Conservation (phyloP, 768 basidiomycete genomes). For the Boletus vermiculosoides region DNA sequence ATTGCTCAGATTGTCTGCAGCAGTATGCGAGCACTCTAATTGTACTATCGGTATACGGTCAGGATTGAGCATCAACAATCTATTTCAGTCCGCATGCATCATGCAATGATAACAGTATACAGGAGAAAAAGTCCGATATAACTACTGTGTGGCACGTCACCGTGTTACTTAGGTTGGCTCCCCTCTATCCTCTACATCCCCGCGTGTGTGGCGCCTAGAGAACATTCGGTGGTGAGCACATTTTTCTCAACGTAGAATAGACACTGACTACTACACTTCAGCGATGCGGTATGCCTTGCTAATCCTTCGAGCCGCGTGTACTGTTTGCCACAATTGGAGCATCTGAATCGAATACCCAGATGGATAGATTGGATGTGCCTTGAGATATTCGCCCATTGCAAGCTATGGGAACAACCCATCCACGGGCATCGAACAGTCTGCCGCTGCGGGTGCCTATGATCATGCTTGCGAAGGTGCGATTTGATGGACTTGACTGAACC, state of each 20-base stretch:
- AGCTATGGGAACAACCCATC: slow-evolving; percentile 1
- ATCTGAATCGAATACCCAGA: not conserved
- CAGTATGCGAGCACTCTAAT: no score
- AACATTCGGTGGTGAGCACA: not conserved
- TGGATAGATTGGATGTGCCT: slow-evolving; percentile 11
- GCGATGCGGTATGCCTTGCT: not conserved
- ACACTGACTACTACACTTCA: slow-evolving; percentile 1
- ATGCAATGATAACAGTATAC: not conserved
- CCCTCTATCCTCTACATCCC: not conserved
- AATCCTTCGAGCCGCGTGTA: slow-evolving; percentile 7
- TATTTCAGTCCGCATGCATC: no score
- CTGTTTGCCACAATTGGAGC: slow-evolving; percentile 1
- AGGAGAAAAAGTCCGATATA: not conserved
- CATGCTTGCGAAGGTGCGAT: slow-evolving; percentile 11
- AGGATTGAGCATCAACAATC: no score
- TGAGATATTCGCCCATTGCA: slow-evolving; percentile 6
- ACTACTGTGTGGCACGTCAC: no score
- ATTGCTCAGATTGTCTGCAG: no score
- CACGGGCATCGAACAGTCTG: slow-evolving; percentile 8
- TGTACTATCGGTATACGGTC: no score
- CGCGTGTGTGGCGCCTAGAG: not conserved
- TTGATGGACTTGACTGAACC: not conserved
- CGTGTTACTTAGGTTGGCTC: not conserved
- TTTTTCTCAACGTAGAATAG: not conserved
- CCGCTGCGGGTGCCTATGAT: slow-evolving; percentile 2